Percentiles rank a stretch among this genome's conserved stretches.
Conservation (phyloP, 2,329 filamentous ascomycete species). For the Neodidymelliopsis sp. region DNA sequence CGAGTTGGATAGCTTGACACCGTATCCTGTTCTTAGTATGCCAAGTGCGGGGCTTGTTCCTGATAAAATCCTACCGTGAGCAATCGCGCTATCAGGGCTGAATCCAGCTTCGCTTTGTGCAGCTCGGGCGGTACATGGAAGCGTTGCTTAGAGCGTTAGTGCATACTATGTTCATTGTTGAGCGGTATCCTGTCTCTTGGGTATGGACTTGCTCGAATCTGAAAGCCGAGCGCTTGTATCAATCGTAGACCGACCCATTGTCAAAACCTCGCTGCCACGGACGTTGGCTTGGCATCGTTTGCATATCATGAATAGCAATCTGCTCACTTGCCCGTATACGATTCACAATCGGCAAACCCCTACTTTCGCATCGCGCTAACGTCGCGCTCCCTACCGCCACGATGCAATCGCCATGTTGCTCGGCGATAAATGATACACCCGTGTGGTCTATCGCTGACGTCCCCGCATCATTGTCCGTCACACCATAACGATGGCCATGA, state of each 20-base stretch:
- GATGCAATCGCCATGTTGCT: slow-evolving; percentile 2
- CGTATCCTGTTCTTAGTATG: too few species aligned
- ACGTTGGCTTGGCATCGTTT: background rate
- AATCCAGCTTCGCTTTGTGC: background rate
- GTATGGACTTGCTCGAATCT: background rate
- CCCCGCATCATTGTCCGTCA: background rate
- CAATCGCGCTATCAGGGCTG: too few species aligned
- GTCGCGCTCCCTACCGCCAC: slow-evolving; percentile 1
- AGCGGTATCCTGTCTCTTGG: background rate
- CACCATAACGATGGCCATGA: background rate
- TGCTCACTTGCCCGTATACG: background rate
- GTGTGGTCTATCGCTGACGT: background rate
- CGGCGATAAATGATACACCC: background rate
- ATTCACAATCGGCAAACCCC: background rate
- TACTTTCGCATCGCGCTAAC: background rate
- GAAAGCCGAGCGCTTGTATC: background rate
- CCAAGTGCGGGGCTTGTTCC: too few species aligned
- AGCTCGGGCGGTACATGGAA: background rate
- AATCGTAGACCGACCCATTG: background rate
- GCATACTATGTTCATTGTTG: background rate
- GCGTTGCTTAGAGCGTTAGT: background rate
- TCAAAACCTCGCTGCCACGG: background rate
- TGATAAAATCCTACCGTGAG: too few species aligned
- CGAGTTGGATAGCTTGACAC: too few species aligned
- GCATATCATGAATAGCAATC: background rate